A percentile compares a stretch with the other conserved stretches of the same genome.
phyloP scores from a whole-genome alignment of 2,329 filamentous ascomycete genomes.

The Cadophora malorum region DNA sequence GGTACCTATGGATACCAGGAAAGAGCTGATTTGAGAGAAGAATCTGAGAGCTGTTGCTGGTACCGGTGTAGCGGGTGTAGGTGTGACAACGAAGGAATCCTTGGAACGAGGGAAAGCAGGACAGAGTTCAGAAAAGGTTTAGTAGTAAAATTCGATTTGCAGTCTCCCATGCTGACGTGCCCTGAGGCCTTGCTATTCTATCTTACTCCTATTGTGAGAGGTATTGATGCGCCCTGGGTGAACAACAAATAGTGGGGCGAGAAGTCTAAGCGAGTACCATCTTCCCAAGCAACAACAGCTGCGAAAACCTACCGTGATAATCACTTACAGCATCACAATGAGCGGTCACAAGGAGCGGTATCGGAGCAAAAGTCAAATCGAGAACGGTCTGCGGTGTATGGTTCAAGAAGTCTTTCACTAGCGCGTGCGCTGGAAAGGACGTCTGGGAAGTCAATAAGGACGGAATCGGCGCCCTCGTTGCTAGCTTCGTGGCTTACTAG shows the following conservation, averaged over 20 bases:
- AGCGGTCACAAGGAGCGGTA: no score
- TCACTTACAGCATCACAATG: no score
- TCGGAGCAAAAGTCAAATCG: no score
- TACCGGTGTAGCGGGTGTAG: background rate
- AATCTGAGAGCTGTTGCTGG: background rate
- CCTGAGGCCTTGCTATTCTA: background rate
- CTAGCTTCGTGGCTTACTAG: no score
- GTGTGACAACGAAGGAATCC: background rate
- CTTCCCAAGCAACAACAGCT: background rate
- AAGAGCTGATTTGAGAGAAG: background rate
- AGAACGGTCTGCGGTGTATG: no score
- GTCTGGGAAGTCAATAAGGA: no score
- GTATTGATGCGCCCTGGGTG: background rate
- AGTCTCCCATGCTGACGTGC: background rate
- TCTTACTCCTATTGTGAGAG: background rate
- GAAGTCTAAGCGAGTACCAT: background rate
- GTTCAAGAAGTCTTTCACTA: no score
- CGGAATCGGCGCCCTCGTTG: no score
- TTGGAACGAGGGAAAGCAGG: slow-evolving; percentile 5
- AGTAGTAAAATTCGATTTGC: background rate
- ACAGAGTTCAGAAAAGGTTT: background rate
- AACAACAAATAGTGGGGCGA: background rate
- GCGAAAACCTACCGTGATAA: no score
- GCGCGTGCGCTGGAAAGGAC: no score
- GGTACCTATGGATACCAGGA: background rate